Conservation (phyloP, 192 early-diverging fungal genomes). For the Coemansia sp. region DNA sequence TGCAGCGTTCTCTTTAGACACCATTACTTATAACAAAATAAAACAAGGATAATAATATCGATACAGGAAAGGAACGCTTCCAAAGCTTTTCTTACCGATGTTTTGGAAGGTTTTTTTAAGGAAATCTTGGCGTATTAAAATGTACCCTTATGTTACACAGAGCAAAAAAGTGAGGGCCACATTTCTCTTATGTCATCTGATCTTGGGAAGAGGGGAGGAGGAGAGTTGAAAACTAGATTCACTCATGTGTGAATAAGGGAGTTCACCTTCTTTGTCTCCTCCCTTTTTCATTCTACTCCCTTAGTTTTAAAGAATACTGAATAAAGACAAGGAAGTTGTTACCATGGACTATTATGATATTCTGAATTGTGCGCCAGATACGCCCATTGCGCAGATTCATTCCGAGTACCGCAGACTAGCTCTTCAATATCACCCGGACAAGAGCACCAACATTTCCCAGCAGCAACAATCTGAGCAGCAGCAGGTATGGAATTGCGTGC, state of each 20-base stretch:
- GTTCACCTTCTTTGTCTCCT: neutral
- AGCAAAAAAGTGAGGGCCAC: neutral
- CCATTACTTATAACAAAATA: conserved; percentile 5
- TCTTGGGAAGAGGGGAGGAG: neutral
- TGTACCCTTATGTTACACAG: neutral
- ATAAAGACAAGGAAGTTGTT: too few relatives aligned
- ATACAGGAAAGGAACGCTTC: neutral
- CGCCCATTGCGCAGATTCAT: conserved; percentile 24
- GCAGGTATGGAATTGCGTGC: conserved; percentile 16
- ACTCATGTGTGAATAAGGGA: neutral
- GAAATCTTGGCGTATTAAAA: neutral
- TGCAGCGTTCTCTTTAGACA: neutral
- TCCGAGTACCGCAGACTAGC: conserved; percentile 23
- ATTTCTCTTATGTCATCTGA: neutral
- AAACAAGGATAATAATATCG: neutral
- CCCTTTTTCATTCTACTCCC: neutral
- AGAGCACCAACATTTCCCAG: neutral
- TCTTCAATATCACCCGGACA: conserved; percentile 29
- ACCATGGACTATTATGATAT: conserved; percentile 36
- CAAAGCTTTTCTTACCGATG: neutral
- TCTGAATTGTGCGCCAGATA: conserved; percentile 25
- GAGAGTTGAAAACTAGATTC: neutral
- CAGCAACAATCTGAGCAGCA: neutral
- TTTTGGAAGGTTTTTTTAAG: too few relatives aligned
- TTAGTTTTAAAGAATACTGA: neutral